Conservation (phyloP, 2,329 filamentous ascomycete species). For the Plectosphaerella plurivora region DNA sequence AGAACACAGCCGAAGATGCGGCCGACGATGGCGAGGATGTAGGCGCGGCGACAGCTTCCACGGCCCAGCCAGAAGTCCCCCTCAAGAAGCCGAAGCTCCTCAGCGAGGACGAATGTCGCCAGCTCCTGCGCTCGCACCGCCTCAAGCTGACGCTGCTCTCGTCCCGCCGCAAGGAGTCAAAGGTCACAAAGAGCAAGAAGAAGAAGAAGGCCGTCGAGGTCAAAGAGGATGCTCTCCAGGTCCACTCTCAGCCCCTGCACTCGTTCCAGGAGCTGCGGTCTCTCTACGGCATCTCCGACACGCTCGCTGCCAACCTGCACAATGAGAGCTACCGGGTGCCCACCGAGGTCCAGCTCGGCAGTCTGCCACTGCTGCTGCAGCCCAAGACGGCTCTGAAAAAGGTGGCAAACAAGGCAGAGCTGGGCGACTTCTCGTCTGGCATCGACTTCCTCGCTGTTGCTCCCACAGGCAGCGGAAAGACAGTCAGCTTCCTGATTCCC, state of each 20-base stretch:
- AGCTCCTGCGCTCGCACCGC: conserved; percentile 73
- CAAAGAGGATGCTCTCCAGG: conserved; percentile 51
- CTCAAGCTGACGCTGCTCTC: conserved; percentile 79
- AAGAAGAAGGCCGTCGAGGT: conserved; percentile 50
- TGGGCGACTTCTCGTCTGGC: conserved; percentile 21
- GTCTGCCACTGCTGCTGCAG: conserved; percentile 71
- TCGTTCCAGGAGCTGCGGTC: conserved; percentile 70
- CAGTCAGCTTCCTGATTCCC: conserved; percentile 85
- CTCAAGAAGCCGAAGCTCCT: conserved; percentile 36
- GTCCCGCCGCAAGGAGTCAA: conserved; percentile 33
- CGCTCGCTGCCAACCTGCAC: conserved; percentile 72
- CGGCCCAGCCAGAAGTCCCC: conserved; percentile 18
- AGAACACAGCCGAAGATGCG: conserved; percentile 15
- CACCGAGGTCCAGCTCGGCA: conserved; percentile 89
- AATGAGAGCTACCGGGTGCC: conserved; percentile 83
- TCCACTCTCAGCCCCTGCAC: conserved; percentile 77
- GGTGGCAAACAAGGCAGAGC: conserved; percentile 25
- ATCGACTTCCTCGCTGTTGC: conserved; percentile 84
- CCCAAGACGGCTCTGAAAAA: conserved; percentile 44
- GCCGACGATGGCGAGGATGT: conserved; percentile 12
- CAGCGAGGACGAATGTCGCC: conserved; percentile 67
- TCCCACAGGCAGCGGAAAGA: conserved; percentile 95
- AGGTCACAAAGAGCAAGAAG: conserved; percentile 44
- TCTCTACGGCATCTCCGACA: conserved; percentile 67
- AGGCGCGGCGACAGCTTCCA: conserved; percentile 15